Conservation (phyloP, 2,329 filamentous ascomycete genomes). For the Paracorniculantispora psalliotae region DNA sequence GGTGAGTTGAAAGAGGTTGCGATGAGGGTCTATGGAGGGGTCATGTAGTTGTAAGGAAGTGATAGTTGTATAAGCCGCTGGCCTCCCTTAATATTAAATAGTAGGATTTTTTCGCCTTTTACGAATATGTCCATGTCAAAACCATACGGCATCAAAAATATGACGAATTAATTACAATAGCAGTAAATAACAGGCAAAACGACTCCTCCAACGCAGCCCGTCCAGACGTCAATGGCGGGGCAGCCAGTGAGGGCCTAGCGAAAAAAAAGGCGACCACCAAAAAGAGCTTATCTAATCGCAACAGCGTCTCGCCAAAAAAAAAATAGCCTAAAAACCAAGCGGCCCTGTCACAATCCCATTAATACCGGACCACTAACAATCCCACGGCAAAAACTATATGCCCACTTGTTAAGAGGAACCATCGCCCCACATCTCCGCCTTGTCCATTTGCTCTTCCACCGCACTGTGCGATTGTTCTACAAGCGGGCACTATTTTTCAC, state of each 20-base stretch:
- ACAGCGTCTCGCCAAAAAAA: background rate
- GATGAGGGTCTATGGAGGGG: conserved; percentile 1
- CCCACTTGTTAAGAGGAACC: background rate
- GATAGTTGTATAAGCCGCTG: background rate
- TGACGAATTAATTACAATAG: too few species aligned
- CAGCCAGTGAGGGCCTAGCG: background rate
- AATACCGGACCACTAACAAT: background rate
- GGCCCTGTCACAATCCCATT: background rate
- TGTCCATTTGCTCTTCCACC: background rate
- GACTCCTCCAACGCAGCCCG: background rate
- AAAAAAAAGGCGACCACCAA: background rate
- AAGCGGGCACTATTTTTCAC: background rate
- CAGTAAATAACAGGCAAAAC: too few species aligned
- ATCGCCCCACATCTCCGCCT: background rate
- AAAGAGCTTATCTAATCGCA: conserved; percentile 12
- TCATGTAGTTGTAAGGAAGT: background rate
- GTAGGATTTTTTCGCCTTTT: too few species aligned
- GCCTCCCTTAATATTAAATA: too few species aligned
- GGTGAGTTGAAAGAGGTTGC: background rate
- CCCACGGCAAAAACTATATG: background rate
- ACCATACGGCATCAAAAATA: too few species aligned
- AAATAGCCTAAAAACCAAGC: background rate
- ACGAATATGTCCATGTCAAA: too few species aligned
- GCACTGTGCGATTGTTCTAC: conserved; percentile 5
- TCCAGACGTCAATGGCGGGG: conserved; percentile 6